Evolutionary conservation across 148 eudicot genomes (phyloP), one percentile per base, ranked within the genome.

Genomic region (Rhododendron kiyosumense): DNA sequence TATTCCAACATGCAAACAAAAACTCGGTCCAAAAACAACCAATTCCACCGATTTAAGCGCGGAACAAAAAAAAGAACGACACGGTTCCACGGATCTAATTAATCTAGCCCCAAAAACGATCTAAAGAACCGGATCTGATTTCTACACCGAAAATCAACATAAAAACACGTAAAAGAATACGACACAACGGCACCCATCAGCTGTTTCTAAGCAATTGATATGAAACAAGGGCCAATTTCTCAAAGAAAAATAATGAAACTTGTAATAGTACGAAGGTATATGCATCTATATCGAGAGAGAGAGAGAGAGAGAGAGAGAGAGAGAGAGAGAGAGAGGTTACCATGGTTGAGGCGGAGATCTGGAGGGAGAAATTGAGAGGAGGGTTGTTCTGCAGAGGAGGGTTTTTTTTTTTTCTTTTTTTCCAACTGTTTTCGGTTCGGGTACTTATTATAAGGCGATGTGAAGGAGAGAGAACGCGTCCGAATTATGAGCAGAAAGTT

Each of bases 271-370:
- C 32, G 14, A n/a, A n/a, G 73, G 32, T 9, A 65, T 26, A 10
- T 26, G 14, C 32, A 26, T 65, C 30, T 65, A 63, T n/a, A 36
- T 30, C 22, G n/a, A n/a, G n/a, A n/a, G n/a, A n/a, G n/a, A n/a
- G n/a, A n/a, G n/a, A n/a, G n/a, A n/a, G n/a, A n/a, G n/a, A n/a
- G n/a, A n/a, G n/a, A n/a, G n/a, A n/a, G n/a, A n/a, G 34, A 78
- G 14, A 79, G n/a, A 36, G 24, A 48, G 32, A 9, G 11, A 79
- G 38, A 79, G 82, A 14, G 30, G 34, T 34, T 82, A 82, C 84
- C 84, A 82, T 82, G 84, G 84, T 59, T 59, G 71, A 38, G 75
- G 76, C 41, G 5, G 76, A 83, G 75, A 63, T 83, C 52, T 51
- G 74, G 76, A 83, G 36, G 46, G 54, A 61, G 76, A 63, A 20